phyloP scores from a whole-genome alignment of 78 protist species.

The Dictyostelium capitatum region DNA sequence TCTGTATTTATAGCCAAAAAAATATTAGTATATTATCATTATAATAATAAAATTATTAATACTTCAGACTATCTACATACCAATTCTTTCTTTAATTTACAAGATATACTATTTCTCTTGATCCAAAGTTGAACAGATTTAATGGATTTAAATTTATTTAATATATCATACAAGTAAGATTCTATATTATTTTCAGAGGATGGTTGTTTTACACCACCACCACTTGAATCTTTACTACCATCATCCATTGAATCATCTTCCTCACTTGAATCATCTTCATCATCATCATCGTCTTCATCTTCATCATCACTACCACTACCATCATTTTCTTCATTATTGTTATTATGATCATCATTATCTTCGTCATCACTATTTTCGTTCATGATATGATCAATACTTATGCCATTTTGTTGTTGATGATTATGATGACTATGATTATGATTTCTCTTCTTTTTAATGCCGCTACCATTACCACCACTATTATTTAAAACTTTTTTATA shows the following conservation, averaged over 20 bases:
- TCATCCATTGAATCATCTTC: neutral
- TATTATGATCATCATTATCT: neutral
- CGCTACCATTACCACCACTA: neutral
- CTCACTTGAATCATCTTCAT: neutral
- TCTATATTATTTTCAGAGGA: neutral
- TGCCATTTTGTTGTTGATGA: neutral
- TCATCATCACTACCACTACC: neutral
- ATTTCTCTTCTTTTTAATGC: neutral
- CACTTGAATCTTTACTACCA: neutral
- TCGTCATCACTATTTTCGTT: neutral
- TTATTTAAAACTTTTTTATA: neutral
- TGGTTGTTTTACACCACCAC: neutral
- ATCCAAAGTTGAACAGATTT: conserved; percentile 39
- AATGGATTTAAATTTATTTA: conserved; percentile 22
- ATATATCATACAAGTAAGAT: conserved; percentile 30
- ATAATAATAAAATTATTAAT: neutral
- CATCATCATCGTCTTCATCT: neutral
- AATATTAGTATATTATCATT: neutral
- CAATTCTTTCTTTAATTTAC: conserved; percentile 5
- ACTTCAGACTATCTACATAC: neutral
- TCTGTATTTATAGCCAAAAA: no score
- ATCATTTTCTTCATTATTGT: neutral
- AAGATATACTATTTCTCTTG: neutral
- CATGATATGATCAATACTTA: neutral
- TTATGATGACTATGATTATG: neutral